These are phyloP conservation scores for Yarrowia porcina DNA, from an alignment of 805 yeast species.

Conservation along the genomic window DNA sequence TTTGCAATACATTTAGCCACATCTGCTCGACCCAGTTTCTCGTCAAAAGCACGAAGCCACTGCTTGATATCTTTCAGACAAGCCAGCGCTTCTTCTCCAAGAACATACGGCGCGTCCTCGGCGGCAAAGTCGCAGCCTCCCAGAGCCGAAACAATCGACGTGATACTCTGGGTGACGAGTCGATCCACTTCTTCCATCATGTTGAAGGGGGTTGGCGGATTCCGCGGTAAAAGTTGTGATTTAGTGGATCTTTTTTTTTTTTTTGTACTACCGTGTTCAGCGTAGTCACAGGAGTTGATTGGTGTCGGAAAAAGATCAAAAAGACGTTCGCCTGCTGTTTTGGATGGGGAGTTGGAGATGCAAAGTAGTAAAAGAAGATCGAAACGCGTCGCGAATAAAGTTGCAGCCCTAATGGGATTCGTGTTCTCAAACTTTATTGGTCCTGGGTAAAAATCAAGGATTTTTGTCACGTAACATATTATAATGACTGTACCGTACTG, in stretches of 20 bases:
- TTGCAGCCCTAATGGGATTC: not conserved
- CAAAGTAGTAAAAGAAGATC: not conserved
- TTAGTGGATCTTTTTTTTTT: not conserved
- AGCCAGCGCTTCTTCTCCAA: constrained; percentile 84
- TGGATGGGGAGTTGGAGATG: not conserved
- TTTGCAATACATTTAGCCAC: constrained; percentile 88
- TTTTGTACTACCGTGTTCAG: too few relatives aligned
- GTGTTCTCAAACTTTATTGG: not conserved
- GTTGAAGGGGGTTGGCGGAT: too few relatives aligned
- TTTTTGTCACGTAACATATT: too few relatives aligned
- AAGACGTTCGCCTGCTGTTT: not conserved
- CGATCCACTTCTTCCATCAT: constrained; percentile 11
- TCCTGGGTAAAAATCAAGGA: too few relatives aligned
- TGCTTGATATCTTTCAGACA: constrained; percentile 83
- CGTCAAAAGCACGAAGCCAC: constrained; percentile 86
- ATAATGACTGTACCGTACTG: too few relatives aligned
- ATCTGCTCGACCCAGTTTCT: constrained; percentile 61
- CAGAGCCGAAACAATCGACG: constrained; percentile 78
- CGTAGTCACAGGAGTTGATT: too few relatives aligned
- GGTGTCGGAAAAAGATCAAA: too few relatives aligned
- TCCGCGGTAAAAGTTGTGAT: too few relatives aligned
- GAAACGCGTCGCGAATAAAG: not conserved
- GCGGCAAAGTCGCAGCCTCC: constrained; percentile 79
- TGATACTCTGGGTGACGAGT: constrained; percentile 56
- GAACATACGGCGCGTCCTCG: constrained; percentile 56